Base-by-base conservation (phyloP, 2,329 filamentous ascomycete genomes). In the Epichloe gansuensis region DNA sequence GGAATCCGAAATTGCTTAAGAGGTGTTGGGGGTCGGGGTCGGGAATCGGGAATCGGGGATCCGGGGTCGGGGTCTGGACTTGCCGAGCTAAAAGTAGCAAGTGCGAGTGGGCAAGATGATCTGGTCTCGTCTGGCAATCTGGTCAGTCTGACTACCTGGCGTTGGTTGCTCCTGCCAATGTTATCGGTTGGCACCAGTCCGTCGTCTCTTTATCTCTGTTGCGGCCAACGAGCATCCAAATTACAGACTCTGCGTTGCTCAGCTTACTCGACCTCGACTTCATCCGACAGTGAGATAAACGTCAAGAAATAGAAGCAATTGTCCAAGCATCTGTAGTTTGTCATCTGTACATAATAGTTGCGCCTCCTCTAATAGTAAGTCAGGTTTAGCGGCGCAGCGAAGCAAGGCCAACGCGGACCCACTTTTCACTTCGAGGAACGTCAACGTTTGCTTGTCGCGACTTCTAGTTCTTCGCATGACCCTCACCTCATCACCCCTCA, bases 351-450 rank as follows among this genome's bases (percentile, higher is more conserved):
- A 8, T 3, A 31, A 8, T 3, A 9, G 8, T 31, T 8, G 31
- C 31, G 31, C 9, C 31, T 31, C 31, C 31, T 31, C 31, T 0
- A 8, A n/a, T n/a, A n/a, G n/a, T n/a, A n/a, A 21, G 17, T 21
- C 17, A 21, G 17, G 17, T 21, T 21, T 21, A 31, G 31, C 31
- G 8, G 28, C 28, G 41, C 31, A 8, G 44, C 42, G 41, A 12
- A 15, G 17, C 12, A 25, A 31, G 17, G 35, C 48, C 48, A 34
- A 21, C 41, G 42, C 23, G 23, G 49, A 39, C 35, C 49, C 49
- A 46, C 49, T 51, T 51, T 51, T 35, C 34, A 51, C 49, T 37
- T 41, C 42, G 23, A 23, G 41, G n/a, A 51, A 17, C 28, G 42
- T 12, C 17, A 12, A 41, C 15, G 17, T 4, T 31, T 31, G 31